Base-by-base conservation (phyloP, 148 eudicot species). In the Arctostaphylos glauca region DNA sequence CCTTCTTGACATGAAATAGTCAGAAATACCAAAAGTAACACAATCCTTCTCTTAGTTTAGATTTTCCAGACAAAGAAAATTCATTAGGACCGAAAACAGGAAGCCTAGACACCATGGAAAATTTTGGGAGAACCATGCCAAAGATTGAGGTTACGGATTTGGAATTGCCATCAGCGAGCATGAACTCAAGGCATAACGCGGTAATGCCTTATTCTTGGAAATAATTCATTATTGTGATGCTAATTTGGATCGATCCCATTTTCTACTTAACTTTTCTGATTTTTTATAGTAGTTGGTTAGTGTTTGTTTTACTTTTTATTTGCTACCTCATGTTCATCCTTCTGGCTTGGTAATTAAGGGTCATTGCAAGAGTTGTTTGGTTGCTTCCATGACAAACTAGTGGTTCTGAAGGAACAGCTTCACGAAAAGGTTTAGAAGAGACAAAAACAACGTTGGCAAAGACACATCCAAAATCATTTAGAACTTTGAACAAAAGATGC, bases 61-160 rank as follows among this genome's bases (percentile, higher is more conserved):
- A 82, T 82, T 75, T 83, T 68, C 86, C 85, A 9, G 91, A 88
- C 84, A 80, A 82, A 31, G 79, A 76, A 23, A 87, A 81, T 64
- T 84, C 85, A 46, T 84, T 81, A 18, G 78, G 84, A 67, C 83
- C 55, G 19, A 87, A 21, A 87, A 82, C 60, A 83, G 54, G 84
- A 86, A 71, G 64, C 54, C 53, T 19, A n/a, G 64, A 81, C 81
- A 81, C 50, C 77, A 83, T 84, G 82, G 85, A 85, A 2, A 87
- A 90, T 52, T 49, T 84, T 43, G 90, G 88, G 71, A 72, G 80
- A 81, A 78, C 62, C 56, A 79, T 85, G 84, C 85, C 87, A 3
- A 91, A 89, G 75, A 58, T 86, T 52, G 92, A 92, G 74, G 82
- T 41, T 53, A 50, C 78, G 66, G 90, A 86, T 77, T 81, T 77